Conservation (phyloP, 495 filamentous ascomycete genomes). For the Podospora comata region DNA sequence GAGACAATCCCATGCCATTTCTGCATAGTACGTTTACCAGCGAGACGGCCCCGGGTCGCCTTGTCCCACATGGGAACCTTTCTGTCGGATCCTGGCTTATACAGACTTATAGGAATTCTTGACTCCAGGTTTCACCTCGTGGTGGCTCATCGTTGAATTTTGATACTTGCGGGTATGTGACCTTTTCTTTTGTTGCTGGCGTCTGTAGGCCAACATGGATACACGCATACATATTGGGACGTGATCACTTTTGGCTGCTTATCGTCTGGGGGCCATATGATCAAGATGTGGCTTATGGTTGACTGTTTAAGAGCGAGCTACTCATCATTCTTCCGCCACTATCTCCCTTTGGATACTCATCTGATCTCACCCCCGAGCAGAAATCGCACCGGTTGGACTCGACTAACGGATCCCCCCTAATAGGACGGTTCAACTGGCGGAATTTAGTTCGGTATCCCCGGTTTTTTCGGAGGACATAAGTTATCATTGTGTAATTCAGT, state of each 20-base stretch:
- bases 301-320: background rate
- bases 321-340: background rate
- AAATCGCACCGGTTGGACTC: background rate
- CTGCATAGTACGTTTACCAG: constrained; percentile 7
- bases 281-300: background rate
- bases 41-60: background rate
- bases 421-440: background rate
- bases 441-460: background rate
- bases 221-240: background rate
- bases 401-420: background rate
- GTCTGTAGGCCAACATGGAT: background rate
- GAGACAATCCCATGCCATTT: constrained; percentile 7
- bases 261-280: background rate
- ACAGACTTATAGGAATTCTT: background rate
- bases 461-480: background rate
- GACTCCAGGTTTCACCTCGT: background rate
- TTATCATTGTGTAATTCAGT: background rate
- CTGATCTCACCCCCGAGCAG: background rate
- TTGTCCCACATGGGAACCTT: background rate
- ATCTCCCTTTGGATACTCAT: background rate
- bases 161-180: background rate
- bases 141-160: background rate
- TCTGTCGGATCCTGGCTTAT: background rate
- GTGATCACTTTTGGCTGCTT: background rate
- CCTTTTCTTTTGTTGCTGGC: background rate